Conservation (phyloP, 2,329 filamentous ascomycete genomes). For the Aspergillus cejpii region DNA sequence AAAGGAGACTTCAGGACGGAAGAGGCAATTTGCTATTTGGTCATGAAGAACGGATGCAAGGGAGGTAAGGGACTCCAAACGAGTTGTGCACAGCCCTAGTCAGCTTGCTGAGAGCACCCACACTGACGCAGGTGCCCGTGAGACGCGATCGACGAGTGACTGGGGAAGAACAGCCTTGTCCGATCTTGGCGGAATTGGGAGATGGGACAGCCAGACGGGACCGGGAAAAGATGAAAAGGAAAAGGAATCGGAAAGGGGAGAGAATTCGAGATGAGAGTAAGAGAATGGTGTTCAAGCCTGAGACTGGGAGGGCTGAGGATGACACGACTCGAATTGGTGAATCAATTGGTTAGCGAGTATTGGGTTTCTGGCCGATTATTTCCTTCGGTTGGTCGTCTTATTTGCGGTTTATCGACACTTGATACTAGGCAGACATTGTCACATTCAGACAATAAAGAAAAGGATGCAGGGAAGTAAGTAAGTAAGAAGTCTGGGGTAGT, state of each 20-base stretch:
- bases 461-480: no score
- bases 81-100: conserved; percentile 20
- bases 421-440: no score
- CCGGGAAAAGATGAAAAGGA: background rate
- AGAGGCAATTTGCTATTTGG: background rate
- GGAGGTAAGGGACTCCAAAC: conserved; percentile 21
- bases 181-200: conserved; percentile 21
- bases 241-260: conserved; percentile 11
- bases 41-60: conserved; percentile 14
- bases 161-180: conserved; percentile 6
- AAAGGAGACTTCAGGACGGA: background rate
- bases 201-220: no score
- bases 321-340: conserved; percentile 5
- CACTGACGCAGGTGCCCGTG: conserved; percentile 25
- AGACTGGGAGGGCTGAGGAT: conserved; percentile 4
- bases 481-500: conserved; percentile 15
- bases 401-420: no score
- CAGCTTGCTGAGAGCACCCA: conserved; percentile 14
- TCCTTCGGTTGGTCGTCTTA: no score
- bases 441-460: no score
- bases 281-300: conserved; percentile 3
- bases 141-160: conserved; percentile 19
- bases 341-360: no score
- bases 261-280: background rate
- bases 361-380: no score